Evolutionary conservation across 345 rosid genomes (phyloP).

Genomic region (Erucastrum elatum): DNA sequence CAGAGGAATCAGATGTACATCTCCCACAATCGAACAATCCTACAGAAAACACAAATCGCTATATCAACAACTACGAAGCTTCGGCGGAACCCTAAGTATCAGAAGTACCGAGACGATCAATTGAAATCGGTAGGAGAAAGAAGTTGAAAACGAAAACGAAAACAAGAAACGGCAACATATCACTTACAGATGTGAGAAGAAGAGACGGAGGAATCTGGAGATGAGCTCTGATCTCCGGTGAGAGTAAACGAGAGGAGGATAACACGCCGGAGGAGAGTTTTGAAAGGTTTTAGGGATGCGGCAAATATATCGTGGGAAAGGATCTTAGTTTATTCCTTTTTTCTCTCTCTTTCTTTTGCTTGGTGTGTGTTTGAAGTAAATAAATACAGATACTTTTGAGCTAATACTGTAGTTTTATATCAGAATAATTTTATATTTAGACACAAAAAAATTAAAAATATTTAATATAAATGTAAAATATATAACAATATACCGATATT

Average conservation of each 20-base stretch:
- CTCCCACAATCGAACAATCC: conserved; percentile 21
- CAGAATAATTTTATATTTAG: too few species aligned
- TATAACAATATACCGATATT: too few species aligned
- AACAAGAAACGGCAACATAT: background rate
- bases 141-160: background rate
- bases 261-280: conserved; percentile 22
- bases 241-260: background rate
- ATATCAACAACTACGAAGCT: background rate
- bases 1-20: conserved; percentile 31
- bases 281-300: conserved; percentile 39
- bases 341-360: too few species aligned
- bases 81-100: background rate
- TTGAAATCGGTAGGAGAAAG: background rate
- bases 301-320: conserved; percentile 32
- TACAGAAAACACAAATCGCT: background rate
- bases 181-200: conserved; percentile 11
- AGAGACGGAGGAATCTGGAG: conserved; percentile 1
- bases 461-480: too few species aligned
- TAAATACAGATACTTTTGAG: too few species aligned
- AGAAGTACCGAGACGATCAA: background rate
- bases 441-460: too few species aligned
- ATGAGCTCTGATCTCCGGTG: conserved; percentile 18
- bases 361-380: background rate
- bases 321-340: conserved; percentile 17
- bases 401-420: too few species aligned